Percentiles rank a stretch among this genome's conserved stretches.
phyloP scores from a whole-genome alignment of 2,329 filamentous ascomycete genomes.

The Cyphellophora europaea region DNA sequence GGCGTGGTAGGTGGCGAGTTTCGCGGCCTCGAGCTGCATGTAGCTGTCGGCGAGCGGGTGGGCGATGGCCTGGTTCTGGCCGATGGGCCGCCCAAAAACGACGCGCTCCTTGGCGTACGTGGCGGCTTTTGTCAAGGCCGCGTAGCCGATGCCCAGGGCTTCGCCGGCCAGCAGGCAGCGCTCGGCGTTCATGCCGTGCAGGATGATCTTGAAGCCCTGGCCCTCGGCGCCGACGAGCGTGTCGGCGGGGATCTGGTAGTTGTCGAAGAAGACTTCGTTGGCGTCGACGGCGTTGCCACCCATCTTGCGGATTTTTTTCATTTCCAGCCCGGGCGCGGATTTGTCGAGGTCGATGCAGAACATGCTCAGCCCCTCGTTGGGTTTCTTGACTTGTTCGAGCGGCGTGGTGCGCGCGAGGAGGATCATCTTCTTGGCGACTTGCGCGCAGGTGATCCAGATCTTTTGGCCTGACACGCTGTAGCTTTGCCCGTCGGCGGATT shows the following conservation, averaged over 20 bases:
- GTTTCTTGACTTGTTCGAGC: slow-evolving; percentile 55
- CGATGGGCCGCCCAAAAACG: slow-evolving; percentile 57
- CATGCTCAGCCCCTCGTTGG: slow-evolving; percentile 66
- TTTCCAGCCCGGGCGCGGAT: slow-evolving; percentile 49
- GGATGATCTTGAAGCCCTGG: slow-evolving; percentile 68
- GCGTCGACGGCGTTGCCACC: slow-evolving; percentile 73
- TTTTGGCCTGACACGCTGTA: slow-evolving; percentile 63
- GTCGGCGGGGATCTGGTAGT: slow-evolving; percentile 57
- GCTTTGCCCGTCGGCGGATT: slow-evolving; percentile 41
- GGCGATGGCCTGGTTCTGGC: slow-evolving; percentile 56
- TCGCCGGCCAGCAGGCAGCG: slow-evolving; percentile 68
- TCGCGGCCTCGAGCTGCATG: slow-evolving; percentile 56
- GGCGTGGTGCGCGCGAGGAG: slow-evolving; percentile 68
- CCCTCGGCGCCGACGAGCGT: slow-evolving; percentile 63
- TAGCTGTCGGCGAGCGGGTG: slow-evolving; percentile 58
- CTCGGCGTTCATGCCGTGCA: slow-evolving; percentile 74
- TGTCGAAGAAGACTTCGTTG: slow-evolving; percentile 82
- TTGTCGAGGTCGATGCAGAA: slow-evolving; percentile 70
- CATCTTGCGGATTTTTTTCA: slow-evolving; percentile 75
- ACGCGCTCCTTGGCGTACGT: slow-evolving; percentile 58
- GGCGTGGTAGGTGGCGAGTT: slow-evolving; percentile 57
- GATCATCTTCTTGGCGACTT: slow-evolving; percentile 76
- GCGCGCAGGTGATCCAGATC: slow-evolving; percentile 82
- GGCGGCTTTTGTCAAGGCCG: slow-evolving; percentile 53
- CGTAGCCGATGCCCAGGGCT: slow-evolving; percentile 71